Evolutionary conservation across 73 alveolate genomes (phyloP).

Genomic region (Symbiodinium natans): DNA sequence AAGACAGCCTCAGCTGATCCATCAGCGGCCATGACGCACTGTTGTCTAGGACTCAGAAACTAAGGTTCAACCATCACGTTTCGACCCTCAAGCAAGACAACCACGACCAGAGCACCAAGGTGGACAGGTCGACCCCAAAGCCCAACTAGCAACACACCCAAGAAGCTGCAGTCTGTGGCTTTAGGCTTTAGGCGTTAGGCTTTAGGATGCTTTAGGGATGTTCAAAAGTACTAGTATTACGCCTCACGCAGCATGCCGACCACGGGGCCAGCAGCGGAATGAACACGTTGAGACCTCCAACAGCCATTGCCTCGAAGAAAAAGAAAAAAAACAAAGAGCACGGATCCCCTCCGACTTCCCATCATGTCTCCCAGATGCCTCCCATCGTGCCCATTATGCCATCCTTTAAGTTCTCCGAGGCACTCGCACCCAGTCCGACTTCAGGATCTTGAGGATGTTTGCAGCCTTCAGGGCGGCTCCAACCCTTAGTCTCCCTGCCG

Average conservation of each 20-base stretch:
- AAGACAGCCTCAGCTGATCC: neutral
- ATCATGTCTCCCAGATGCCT: neutral
- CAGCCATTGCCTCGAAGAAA: conserved; percentile 56
- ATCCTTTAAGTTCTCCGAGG: neutral
- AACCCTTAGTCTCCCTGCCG: neutral
- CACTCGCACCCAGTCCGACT: conserved; percentile 82
- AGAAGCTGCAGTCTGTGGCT: too few relatives aligned
- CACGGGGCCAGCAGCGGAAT: conserved; percentile 53
- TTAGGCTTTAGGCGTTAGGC: too few relatives aligned
- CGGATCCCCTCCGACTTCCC: neutral
- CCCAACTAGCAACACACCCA: too few relatives aligned
- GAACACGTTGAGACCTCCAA: conserved; percentile 66
- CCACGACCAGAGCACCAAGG: too few relatives aligned
- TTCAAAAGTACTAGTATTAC: too few relatives aligned
- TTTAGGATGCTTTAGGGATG: too few relatives aligned
- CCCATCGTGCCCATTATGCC: neutral
- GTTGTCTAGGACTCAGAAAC: neutral
- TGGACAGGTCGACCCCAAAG: too few relatives aligned
- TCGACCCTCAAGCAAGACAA: neutral
- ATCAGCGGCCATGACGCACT: neutral
- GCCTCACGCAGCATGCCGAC: neutral
- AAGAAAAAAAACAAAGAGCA: neutral
- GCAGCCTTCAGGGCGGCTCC: neutral
- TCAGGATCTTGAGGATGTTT: conserved; percentile 19
- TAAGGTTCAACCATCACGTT: neutral